Evolutionary conservation across 2,329 filamentous ascomycete genomes (phyloP).

Genomic region (Moelleriella libera): DNA sequence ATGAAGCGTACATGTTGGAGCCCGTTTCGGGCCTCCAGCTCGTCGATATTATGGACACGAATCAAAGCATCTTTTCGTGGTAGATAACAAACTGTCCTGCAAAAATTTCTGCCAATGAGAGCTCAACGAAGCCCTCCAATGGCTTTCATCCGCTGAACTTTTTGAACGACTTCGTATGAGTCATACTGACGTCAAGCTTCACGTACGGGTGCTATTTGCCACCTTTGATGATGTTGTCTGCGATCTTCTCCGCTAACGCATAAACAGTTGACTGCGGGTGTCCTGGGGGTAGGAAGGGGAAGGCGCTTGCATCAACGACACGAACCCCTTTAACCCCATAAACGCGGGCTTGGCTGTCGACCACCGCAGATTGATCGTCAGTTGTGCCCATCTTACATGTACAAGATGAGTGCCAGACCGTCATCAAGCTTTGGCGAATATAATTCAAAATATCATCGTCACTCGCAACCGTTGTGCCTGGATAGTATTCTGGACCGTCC

Average conservation of each 20-base stretch:
- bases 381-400: slow-evolving; percentile 19
- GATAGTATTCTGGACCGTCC: slow-evolving; percentile 20
- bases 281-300: slow-evolving; percentile 12
- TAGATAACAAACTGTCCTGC: too few relatives aligned
- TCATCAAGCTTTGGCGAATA: slow-evolving; percentile 12
- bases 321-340: slow-evolving; percentile 37
- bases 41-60: too few relatives aligned
- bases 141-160: too few relatives aligned
- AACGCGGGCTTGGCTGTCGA: slow-evolving; percentile 42
- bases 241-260: slow-evolving; percentile 13
- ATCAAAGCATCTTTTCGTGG: too few relatives aligned
- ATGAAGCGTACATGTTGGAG: too few relatives aligned
- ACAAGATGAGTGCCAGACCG: slow-evolving; percentile 11
- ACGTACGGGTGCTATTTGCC: background rate
- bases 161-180: too few relatives aligned
- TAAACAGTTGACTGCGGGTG: slow-evolving; percentile 11
- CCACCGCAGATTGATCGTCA: slow-evolving; percentile 37
- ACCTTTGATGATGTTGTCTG: slow-evolving; percentile 5
- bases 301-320: slow-evolving; percentile 46
- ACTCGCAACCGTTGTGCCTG: slow-evolving; percentile 20
- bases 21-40: too few relatives aligned
- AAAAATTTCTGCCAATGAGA: too few relatives aligned
- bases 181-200: too few relatives aligned
- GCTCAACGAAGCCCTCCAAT: too few relatives aligned
- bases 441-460: slow-evolving; percentile 26